Base-by-base conservation (phyloP, 1,284 basidiomycete species). In the Megacollybia platyphylla region DNA sequence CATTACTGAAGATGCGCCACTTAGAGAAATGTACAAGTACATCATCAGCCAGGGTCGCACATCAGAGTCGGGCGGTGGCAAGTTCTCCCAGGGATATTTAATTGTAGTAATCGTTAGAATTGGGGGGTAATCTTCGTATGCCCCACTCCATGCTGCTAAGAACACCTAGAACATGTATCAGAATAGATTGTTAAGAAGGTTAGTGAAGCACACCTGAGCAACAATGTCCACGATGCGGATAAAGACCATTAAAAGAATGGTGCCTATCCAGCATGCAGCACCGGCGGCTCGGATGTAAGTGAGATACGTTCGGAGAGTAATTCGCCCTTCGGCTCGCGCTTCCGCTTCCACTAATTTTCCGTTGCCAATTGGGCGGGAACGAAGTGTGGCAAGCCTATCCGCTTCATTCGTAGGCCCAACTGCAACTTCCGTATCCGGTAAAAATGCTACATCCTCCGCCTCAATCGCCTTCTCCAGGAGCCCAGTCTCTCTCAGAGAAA, bases 31-130 rank as follows among this genome's bases (percentile, higher is more conserved):
- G 49, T 67, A 71, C 36, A 83, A 59, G 59, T 83, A 74, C 41
- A 80, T 64, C 64, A 78, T 54, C 49, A 83, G 55, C 80, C 79
- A 82, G 6, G 79, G 79, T 44, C 59, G 67, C 10, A 81, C 74
- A 48, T 82, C 55, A 18, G 62, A 58, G 43, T 71, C 67, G 0
- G 79, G 79, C 2, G 74, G 61, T 9, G 79, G 76, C 6, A 82
- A 62, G 36, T 52, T 48, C 28, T 65, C 60, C 67, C 70, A 69
- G 39, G 67, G 65, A 49, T 59, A 52, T 45, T 41, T 50, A 50
- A 55, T 50, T 50, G 54, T 43, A 48, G 45, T 54, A 46, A 51
- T 45, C 30, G 17, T 41, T 36, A 18, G 10, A 36, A 57, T 27
- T 54, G 63, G 46, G 24, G 51, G 48, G 40, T 54, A 48, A 37